Percentiles rank a stretch among this genome's conserved stretches.
Conservation (phyloP, 2,329 filamentous ascomycete species). For the Colletotrichum navitas region DNA sequence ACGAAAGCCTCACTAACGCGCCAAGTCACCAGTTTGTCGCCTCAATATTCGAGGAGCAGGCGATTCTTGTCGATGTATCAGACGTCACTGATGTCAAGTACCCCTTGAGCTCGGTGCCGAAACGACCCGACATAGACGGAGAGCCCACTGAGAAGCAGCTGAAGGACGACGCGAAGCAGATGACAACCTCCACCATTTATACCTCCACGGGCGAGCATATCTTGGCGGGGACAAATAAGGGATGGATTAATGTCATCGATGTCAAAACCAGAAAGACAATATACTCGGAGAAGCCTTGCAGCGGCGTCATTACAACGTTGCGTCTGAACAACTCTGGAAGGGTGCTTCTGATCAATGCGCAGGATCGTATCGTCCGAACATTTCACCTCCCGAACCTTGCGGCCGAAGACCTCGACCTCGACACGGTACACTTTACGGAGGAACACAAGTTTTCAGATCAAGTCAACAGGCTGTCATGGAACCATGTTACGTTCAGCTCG, state of each 20-base stretch:
- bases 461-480: constrained; percentile 95
- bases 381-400: constrained; percentile 87
- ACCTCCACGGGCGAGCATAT: constrained; percentile 89
- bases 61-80: constrained; percentile 86
- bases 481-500: constrained; percentile 94
- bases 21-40: constrained; percentile 81
- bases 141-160: constrained; percentile 87
- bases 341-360: constrained; percentile 91
- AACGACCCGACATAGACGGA: constrained; percentile 76
- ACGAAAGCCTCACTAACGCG: constrained; percentile 12
- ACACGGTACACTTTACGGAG: constrained; percentile 88
- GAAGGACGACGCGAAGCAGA: constrained; percentile 93
- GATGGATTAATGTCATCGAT: constrained; percentile 95
- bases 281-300: constrained; percentile 89
- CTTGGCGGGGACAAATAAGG: constrained; percentile 92
- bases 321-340: constrained; percentile 87
- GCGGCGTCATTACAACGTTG: constrained; percentile 88
- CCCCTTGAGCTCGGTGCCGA: constrained; percentile 84
- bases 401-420: constrained; percentile 77
- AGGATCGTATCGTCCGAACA: constrained; percentile 94
- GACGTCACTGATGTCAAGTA: constrained; percentile 78
- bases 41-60: constrained; percentile 93
- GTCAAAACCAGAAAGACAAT: constrained; percentile 84
- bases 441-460: constrained; percentile 99
- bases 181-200: constrained; percentile 93